Evolutionary conservation across 176 grass and related monocot species (phyloP), one percentile per base, ranked within the genome.

Genomic region (Paspalum notatum): DNA sequence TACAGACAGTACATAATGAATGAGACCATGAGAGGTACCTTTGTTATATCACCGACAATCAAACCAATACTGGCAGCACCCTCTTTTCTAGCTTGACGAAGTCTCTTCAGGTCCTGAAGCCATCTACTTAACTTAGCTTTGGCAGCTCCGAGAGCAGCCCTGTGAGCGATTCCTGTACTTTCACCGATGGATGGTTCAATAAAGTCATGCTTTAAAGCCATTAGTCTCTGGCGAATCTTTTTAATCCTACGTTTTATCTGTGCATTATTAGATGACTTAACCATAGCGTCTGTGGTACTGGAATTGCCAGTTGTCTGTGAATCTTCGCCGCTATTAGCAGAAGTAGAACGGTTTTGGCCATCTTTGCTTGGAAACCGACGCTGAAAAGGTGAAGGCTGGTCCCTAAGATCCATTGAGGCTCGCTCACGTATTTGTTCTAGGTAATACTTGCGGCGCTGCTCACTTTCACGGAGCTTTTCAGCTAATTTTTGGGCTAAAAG

Each of bases 341-440:
- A 89, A 63, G 20, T 71, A 75, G 84, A 95, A 78, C 93, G 94
- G 47, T 82, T 89, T 82, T 80, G 88, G 71, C 72, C 72, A 38
- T 99, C 96, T 87, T 88, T 99, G 74, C 88, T 95, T 82, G 91
- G 86, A 87, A 92, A 87, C 12, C 96, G 96, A 0, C 96, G 96
- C 44, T 99, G 96, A 78, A 99, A 87, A 79, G 96, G 96, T 54
- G 96, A 99, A 87, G 87, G 82, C 56, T 99, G 96, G 62, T 99
- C 96, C 90, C 96, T 93, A 75, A 99, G 93, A 86, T 99, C 96
- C 96, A 99, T 99, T 42, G 96, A 99, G 85, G 96, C 96, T 87
- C 86, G 89, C 84, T 99, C 96, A 48, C 96, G 92, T 91, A 99
- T 99, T 84, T 99, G 96, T 79, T 99, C 96, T 66, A 99, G 86